These are phyloP conservation scores for Thraustochytrium sp. DNA, from an alignment of 352 stramenopile species.

Conservation along the genomic window DNA sequence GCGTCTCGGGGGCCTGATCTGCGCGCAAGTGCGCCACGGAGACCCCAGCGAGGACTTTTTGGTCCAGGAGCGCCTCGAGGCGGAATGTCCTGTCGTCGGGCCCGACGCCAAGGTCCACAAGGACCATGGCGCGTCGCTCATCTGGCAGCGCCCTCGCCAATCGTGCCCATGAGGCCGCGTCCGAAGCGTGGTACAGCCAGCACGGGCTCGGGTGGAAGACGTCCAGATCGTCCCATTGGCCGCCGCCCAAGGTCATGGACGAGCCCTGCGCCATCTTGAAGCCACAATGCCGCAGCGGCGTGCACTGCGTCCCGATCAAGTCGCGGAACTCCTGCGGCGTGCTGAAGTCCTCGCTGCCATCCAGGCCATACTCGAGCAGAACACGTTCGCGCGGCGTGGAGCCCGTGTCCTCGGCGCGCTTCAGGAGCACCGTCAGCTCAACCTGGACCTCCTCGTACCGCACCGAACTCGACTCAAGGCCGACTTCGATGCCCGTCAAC, in stretches of 20 bases:
- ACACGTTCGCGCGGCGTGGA: too few relatives aligned
- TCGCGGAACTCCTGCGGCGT: not conserved
- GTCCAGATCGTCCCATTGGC: not conserved
- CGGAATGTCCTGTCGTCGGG: not conserved
- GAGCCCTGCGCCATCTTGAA: not conserved
- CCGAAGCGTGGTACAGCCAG: conserved; percentile 1
- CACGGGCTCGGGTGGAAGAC: not conserved
- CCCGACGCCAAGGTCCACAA: not conserved
- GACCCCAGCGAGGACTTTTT: not conserved
- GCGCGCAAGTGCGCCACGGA: not conserved
- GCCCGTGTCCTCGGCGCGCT: too few relatives aligned
- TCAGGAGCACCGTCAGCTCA: too few relatives aligned
- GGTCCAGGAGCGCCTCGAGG: not conserved
- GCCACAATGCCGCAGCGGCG: conserved; percentile 4
- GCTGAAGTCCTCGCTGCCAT: not conserved
- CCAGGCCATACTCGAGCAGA: not conserved
- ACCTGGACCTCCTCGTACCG: too few relatives aligned
- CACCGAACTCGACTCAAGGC: too few relatives aligned
- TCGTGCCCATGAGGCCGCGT: not conserved
- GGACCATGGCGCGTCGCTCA: not conserved
- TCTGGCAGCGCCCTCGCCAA: too few relatives aligned
- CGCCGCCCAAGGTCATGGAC: not conserved
- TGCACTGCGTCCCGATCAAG: not conserved
- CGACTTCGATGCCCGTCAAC: too few relatives aligned
- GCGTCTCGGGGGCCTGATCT: not conserved